Conservation (phyloP, 306 rosid species). For the Vigna hirtella region DNA sequence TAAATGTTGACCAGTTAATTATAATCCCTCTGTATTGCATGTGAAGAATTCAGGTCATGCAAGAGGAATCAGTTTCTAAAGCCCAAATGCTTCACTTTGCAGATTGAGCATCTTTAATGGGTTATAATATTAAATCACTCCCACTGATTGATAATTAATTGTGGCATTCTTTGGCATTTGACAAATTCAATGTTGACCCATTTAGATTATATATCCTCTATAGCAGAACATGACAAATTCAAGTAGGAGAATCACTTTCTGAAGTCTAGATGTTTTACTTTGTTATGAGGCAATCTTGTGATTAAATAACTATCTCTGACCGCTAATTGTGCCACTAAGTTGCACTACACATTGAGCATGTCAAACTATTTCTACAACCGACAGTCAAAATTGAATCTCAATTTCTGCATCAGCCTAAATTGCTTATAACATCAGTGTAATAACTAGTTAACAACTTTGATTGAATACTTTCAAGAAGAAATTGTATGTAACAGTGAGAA, state of each 20-base stretch:
- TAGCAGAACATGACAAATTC: not conserved
- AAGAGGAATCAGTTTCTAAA: not conserved
- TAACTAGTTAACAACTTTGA: slow-evolving; percentile 11
- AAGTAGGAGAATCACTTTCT: slow-evolving; percentile 22
- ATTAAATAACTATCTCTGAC: slow-evolving; percentile 1
- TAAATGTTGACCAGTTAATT: slow-evolving; percentile 38
- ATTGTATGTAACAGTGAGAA: slow-evolving; percentile 18
- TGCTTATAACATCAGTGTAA: not conserved
- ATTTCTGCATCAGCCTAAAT: slow-evolving; percentile 3
- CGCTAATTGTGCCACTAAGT: slow-evolving; percentile 15
- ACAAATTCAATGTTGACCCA: slow-evolving; percentile 31
- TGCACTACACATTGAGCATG: not conserved
- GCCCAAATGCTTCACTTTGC: not conserved
- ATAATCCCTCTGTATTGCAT: not conserved
- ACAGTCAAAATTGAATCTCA: not conserved
- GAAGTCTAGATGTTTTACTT: not conserved
- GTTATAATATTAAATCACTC: not conserved
- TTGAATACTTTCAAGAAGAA: not conserved
- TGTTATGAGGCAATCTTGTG: not conserved
- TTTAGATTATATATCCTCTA: slow-evolving; percentile 25
- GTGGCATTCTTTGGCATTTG: not conserved
- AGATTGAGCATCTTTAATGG: not conserved
- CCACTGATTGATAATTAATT: slow-evolving; percentile 5
- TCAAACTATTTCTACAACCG: not conserved
- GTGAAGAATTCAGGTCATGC: slow-evolving; percentile 10